Evolutionary conservation across 495 filamentous ascomycete genomes (phyloP), one percentile per base, ranked within the genome.

Genomic region (Clohesyomyces aquaticus): DNA sequence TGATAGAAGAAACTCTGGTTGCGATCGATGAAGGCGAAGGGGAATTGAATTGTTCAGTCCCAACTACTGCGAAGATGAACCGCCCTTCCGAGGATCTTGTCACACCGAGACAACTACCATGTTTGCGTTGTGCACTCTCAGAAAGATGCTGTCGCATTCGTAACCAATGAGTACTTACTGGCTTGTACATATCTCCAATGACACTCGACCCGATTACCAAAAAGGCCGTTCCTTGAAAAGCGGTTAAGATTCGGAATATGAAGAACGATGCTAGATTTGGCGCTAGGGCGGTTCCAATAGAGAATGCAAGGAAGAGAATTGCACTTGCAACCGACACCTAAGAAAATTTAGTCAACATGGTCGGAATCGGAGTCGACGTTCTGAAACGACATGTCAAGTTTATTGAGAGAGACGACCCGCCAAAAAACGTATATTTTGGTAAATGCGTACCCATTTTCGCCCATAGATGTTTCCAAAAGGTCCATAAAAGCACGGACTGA

Each of bases 221-320:
- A 68, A 89, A 89, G 0, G 84, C 82, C 0, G 88, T 91, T 18
- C 88, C 87, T 76, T 89, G 84, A 63, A 88, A 88, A 1, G 87
- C 87, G 6, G 86, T 87, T 25, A 90, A 75, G 52, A 86, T 77
- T 0, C 88, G 83, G 71, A 91, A 89, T 25, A 90, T 77, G 61
- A 87, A 90, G 72, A 88, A 90, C 2, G 83, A 74, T 0, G 79
- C 80, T 4, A 90, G 77, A 66, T 88, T 87, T 10, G 88, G 87
- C 12, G 87, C 77, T 2, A 89, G 74, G 0, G 88, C 86, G 3
- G 85, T 89, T 28, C 85, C 87, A 55, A 88, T 79, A 38, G 83
- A 87, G 61, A 87, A 86, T 2, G 74, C 79, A 27, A 82, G 80
- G 75, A 90, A 90, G 4, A 88, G 75, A 4, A 82, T 73, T 6